A percentile compares a stretch with the other conserved stretches of the same genome.
phyloP scores from a whole-genome alignment of 306 rosid genomes.

The Gleditsia sinensis region DNA sequence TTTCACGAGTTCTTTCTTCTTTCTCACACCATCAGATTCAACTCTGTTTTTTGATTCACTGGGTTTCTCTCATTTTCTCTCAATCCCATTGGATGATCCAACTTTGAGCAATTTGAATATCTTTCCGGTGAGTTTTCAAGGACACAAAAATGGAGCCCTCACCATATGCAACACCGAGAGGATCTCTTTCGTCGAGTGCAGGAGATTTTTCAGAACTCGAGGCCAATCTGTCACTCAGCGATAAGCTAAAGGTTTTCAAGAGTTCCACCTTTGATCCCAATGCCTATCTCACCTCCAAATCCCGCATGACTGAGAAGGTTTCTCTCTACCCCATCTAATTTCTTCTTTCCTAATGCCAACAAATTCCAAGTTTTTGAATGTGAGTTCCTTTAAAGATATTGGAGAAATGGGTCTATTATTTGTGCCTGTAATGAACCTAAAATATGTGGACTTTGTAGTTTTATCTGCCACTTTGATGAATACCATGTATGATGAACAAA shows the following conservation, averaged over 20 bases:
- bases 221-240: slow-evolving; percentile 64
- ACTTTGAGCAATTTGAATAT: not conserved
- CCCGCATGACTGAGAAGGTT: slow-evolving; percentile 85
- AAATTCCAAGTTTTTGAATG: not conserved
- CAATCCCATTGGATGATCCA: not conserved
- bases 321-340: not conserved
- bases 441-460: not conserved
- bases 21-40: not conserved
- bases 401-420: not conserved
- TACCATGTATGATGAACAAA: too few relatives aligned
- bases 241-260: slow-evolving; percentile 68
- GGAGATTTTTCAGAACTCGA: slow-evolving; percentile 64
- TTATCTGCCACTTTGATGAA: not conserved
- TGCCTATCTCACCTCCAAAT: slow-evolving; percentile 68
- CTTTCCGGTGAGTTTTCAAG: too few relatives aligned
- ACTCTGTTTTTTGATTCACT: not conserved
- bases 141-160: slow-evolving; percentile 45
- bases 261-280: slow-evolving; percentile 66
- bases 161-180: slow-evolving; percentile 43
- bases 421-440: not conserved
- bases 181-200: slow-evolving; percentile 56
- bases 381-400: not conserved
- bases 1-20: not conserved
- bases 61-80: slow-evolving; percentile 4
- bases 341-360: not conserved